Evolutionary conservation across 2,329 filamentous ascomycete genomes (phyloP).

Genomic region (Thielaviopsis musarum): DNA sequence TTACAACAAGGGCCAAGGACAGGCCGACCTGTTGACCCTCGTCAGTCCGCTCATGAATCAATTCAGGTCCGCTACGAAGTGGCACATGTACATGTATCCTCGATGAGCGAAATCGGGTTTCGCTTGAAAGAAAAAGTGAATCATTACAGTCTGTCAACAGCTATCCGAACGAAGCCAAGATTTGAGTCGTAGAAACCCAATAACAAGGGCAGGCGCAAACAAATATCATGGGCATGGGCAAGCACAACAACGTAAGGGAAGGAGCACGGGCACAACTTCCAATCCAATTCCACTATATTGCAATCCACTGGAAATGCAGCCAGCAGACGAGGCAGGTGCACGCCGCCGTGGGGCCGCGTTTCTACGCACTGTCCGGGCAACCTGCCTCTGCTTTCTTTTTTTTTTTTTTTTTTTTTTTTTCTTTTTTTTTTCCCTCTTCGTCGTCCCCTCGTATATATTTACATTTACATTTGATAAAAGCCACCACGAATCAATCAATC

Average conservation of each 20-base stretch:
- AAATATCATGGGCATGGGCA: neutral
- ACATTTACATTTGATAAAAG: neutral
- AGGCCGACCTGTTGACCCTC: neutral
- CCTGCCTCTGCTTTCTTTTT: neutral
- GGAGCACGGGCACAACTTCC: slow-evolving; percentile 8
- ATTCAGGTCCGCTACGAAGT: neutral
- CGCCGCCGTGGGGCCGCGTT: neutral
- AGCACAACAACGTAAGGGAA: neutral
- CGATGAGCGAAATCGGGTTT: neutral
- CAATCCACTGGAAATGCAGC: slow-evolving; percentile 2
- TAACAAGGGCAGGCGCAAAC: neutral
- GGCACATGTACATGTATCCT: neutral
- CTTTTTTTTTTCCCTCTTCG: neutral
- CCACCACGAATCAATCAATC: neutral
- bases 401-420: too few species aligned
- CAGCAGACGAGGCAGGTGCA: neutral
- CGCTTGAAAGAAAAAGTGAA: neutral
- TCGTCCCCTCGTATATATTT: neutral
- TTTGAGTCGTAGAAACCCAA: neutral
- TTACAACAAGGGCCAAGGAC: neutral
- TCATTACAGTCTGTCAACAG: neutral
- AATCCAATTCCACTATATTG: neutral
- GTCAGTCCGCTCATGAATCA: neutral
- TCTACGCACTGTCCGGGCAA: slow-evolving; percentile 4
- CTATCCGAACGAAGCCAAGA: neutral